These are phyloP conservation scores for Rhodomyrtus psidioides DNA, from an alignment of 441 rosid genomes.

Conservation along the genomic window DNA sequence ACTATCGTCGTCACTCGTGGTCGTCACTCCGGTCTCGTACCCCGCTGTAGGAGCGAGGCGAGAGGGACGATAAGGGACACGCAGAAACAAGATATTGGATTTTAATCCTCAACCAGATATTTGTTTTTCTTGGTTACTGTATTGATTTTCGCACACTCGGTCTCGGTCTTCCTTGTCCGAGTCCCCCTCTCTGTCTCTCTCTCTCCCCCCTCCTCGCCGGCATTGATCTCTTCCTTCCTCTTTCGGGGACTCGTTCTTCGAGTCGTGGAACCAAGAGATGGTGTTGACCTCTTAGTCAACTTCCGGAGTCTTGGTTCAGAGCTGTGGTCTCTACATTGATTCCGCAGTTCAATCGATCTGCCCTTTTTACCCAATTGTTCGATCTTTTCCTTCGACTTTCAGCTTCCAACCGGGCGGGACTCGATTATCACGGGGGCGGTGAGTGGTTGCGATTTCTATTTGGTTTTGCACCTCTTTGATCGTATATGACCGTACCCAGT, in stretches of 20 bases:
- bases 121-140: not conserved
- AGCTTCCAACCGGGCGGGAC: not conserved
- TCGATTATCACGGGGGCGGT: not conserved
- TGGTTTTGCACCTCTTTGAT: not conserved
- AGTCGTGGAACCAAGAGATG: not conserved
- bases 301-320: not conserved
- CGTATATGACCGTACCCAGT: not conserved
- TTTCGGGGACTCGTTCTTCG: not conserved
- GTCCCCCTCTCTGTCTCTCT: not conserved
- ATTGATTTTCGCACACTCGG: not conserved
- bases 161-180: not conserved
- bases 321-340: not conserved
- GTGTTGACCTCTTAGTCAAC: not conserved
- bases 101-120: not conserved
- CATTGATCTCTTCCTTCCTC: not conserved
- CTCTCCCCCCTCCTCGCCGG: not conserved
- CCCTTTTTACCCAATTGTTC: not conserved
- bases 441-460: not conserved
- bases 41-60: not conserved
- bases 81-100: not conserved
- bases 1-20: not conserved
- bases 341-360: not conserved
- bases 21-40: not conserved
- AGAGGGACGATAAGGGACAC: not conserved
- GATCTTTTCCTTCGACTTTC: not conserved